Conservation (phyloP, 1,284 basidiomycete genomes). For the Ganoderma multipileum region DNA sequence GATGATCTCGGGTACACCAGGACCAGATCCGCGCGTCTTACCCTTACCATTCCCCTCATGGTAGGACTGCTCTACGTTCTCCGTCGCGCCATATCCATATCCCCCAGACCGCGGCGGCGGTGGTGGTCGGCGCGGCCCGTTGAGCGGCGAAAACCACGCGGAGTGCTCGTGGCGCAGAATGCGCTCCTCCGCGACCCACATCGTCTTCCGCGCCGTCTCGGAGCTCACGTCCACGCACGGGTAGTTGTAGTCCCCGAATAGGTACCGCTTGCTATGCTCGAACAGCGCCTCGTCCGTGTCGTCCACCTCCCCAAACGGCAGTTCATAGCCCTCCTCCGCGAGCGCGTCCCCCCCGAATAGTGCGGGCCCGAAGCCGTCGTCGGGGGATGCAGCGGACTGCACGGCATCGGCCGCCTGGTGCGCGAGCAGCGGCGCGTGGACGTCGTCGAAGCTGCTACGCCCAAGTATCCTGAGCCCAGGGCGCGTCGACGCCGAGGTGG, state of each 20-base stretch:
- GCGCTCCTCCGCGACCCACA: slow-evolving; percentile 79
- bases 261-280: slow-evolving; percentile 69
- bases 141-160: slow-evolving; percentile 70
- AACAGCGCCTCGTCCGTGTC: slow-evolving; percentile 76
- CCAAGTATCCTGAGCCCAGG: slow-evolving; percentile 50
- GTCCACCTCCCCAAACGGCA: slow-evolving; percentile 71
- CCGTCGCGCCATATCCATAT: slow-evolving; percentile 70
- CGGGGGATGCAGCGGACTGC: slow-evolving; percentile 55
- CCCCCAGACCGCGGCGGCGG: slow-evolving; percentile 47
- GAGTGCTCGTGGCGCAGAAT: slow-evolving; percentile 72
- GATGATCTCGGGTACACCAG: slow-evolving; percentile 30
- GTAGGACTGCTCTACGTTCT: slow-evolving; percentile 31
- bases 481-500: slow-evolving; percentile 35
- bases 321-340: slow-evolving; percentile 63
- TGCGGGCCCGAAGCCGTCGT: slow-evolving; percentile 46
- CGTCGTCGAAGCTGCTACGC: slow-evolving; percentile 61
- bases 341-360: slow-evolving; percentile 41
- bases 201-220: slow-evolving; percentile 65
- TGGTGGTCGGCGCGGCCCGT: slow-evolving; percentile 50
- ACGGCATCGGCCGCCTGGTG: slow-evolving; percentile 72
- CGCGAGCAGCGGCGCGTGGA: slow-evolving; percentile 79
- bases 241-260: slow-evolving; percentile 94
- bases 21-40: slow-evolving; percentile 30
- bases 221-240: slow-evolving; percentile 88
- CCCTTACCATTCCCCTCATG: slow-evolving; percentile 29